phyloP scores from a whole-genome alignment of 2,329 filamentous ascomycete genomes.

The Microdochium paspali region DNA sequence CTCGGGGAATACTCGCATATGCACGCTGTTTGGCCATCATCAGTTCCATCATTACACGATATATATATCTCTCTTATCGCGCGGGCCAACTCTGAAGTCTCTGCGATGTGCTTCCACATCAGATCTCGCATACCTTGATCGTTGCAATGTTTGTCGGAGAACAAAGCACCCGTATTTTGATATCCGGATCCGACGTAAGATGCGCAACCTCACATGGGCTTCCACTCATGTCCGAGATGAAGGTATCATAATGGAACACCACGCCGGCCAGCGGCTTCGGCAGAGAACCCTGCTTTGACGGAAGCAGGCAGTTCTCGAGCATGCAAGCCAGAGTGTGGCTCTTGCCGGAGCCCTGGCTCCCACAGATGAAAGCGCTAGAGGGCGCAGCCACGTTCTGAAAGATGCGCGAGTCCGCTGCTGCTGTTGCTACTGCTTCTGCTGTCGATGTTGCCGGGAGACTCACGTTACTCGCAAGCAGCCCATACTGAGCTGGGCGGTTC shows the following conservation, averaged over 20 bases:
- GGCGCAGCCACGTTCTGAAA: conserved; percentile 40
- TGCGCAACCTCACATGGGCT: conserved; percentile 51
- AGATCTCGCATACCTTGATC: conserved; percentile 21
- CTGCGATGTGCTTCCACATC: not conserved
- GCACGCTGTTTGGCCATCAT: conserved; percentile 18
- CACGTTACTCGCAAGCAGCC: not conserved
- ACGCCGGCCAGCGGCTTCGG: conserved; percentile 46
- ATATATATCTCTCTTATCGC: too few relatives aligned
- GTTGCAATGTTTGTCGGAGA: conserved; percentile 39
- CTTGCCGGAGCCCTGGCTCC: conserved; percentile 56
- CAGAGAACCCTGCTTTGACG: conserved; percentile 32
- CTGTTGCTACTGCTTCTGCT: not conserved
- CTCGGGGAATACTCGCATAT: conserved; percentile 30
- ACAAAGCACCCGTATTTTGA: conserved; percentile 44
- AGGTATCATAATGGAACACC: conserved; percentile 56
- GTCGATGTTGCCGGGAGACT: not conserved
- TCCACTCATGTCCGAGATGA: conserved; percentile 35
- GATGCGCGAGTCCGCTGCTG: conserved; percentile 19
- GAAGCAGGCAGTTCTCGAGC: conserved; percentile 47
- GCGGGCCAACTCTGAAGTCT: too few relatives aligned
- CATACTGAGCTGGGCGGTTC: not conserved
- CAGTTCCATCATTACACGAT: not conserved
- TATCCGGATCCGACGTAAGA: conserved; percentile 30
- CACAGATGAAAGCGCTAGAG: conserved; percentile 55
- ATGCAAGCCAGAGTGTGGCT: conserved; percentile 49